Evolutionary conservation across 1,139 yeast genomes (phyloP).

Genomic region (Martiniozyma asiatica): DNA sequence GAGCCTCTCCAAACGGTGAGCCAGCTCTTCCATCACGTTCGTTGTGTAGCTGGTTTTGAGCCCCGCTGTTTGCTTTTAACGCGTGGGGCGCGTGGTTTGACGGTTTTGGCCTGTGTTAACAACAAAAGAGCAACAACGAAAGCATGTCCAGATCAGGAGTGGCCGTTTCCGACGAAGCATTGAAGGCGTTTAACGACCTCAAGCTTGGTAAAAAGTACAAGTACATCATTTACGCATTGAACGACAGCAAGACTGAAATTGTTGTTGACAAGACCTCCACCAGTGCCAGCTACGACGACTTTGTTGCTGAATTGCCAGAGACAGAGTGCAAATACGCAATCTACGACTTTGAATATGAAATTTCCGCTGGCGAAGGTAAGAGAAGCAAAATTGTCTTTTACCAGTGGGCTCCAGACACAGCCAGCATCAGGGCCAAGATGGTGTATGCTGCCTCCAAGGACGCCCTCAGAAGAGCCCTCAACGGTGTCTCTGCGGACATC

Average conservation of each 20-base stretch:
- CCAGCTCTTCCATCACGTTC: too few relatives aligned
- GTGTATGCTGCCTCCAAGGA: constrained; percentile 96
- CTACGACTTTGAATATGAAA: constrained; percentile 91
- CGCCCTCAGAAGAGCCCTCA: constrained; percentile 92
- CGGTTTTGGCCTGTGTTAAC: too few relatives aligned
- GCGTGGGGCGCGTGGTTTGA: too few relatives aligned
- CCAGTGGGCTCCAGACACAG: constrained; percentile 98
- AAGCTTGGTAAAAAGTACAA: constrained; percentile 88
- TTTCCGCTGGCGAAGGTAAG: constrained; percentile 86
- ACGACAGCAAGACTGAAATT: constrained; percentile 79
- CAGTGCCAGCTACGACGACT: constrained; percentile 57
- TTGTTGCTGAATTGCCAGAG: constrained; percentile 84
- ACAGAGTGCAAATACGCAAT: constrained; percentile 94
- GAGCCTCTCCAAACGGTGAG: too few relatives aligned
- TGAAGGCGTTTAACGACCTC: constrained; percentile 86
- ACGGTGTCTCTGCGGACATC: constrained; percentile 86
- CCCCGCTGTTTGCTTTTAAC: too few relatives aligned
- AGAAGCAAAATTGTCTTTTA: constrained; percentile 87
- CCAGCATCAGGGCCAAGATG: constrained; percentile 92
- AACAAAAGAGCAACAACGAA: too few relatives aligned
- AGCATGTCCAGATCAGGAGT: too few relatives aligned
- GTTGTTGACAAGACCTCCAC: constrained; percentile 78
- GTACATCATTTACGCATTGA: constrained; percentile 70
- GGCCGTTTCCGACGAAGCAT: constrained; percentile 89
- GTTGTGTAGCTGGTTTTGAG: too few relatives aligned